A percentile compares a stretch with the other conserved stretches of the same genome.
These are phyloP conservation scores for Melanogaster broomeanus DNA, from an alignment of 768 basidiomycete species.

Conservation along the genomic window DNA sequence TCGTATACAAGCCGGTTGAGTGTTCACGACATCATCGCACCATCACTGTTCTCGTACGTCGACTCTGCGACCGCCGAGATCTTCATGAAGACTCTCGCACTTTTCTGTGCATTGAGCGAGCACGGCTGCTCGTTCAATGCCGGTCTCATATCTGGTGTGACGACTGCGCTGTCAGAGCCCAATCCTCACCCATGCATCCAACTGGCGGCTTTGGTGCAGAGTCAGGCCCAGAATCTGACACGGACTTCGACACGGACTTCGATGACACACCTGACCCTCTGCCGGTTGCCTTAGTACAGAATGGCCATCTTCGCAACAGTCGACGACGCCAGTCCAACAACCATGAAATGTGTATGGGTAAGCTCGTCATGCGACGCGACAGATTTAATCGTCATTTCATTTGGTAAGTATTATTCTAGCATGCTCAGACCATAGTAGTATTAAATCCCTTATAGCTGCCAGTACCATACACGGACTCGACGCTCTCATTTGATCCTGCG, in stretches of 20 bases:
- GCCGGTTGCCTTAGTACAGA: no score
- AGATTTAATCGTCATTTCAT: not conserved
- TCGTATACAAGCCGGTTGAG: not conserved
- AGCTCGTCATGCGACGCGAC: constrained; percentile 1
- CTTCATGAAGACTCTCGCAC: constrained; percentile 19
- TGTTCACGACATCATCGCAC: not conserved
- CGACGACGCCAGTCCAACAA: no score
- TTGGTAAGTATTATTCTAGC: not conserved
- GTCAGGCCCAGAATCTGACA: not conserved
- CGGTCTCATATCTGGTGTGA: not conserved
- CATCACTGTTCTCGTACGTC: not conserved
- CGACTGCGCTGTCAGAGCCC: not conserved
- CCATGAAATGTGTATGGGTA: constrained; percentile 1
- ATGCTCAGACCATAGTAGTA: not conserved
- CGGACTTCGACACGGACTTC: not conserved
- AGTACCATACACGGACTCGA: not conserved
- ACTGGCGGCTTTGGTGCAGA: not conserved
- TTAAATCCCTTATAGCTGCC: not conserved
- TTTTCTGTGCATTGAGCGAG: constrained; percentile 19
- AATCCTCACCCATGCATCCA: not conserved
- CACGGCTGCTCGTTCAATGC: constrained; percentile 16
- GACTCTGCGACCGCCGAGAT: constrained; percentile 13
- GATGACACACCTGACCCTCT: not conserved
- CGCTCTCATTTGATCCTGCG: not conserved
- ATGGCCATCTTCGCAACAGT: no score